These are phyloP conservation scores for Kwoniella dendrophila DNA, from an alignment of 768 basidiomycete species.

Conservation along the genomic window DNA sequence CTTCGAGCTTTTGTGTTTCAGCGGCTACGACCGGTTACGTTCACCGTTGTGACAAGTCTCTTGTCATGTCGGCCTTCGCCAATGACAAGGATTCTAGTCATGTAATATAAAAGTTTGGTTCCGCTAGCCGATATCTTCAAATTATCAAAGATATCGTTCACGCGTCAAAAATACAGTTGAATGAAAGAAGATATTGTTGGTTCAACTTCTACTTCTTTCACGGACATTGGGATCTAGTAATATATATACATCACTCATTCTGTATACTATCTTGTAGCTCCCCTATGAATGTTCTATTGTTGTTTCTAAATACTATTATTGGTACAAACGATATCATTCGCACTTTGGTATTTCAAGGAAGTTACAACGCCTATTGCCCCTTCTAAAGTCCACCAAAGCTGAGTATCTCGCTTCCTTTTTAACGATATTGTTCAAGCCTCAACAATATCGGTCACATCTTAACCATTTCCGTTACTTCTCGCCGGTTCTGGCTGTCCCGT, in stretches of 20 bases:
- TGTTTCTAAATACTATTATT: neutral
- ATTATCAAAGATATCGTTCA: too few relatives aligned
- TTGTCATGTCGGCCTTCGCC: too few relatives aligned
- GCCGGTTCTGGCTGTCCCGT: neutral
- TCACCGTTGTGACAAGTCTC: too few relatives aligned
- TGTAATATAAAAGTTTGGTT: too few relatives aligned
- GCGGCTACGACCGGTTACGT: too few relatives aligned
- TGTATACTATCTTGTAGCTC: neutral
- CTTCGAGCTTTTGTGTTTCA: too few relatives aligned
- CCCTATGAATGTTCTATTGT: slow-evolving; percentile 1
- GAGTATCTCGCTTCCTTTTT: neutral
- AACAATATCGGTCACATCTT: neutral
- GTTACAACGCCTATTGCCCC: neutral
- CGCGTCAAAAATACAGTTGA: too few relatives aligned
- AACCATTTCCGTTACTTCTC: neutral
- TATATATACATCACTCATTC: slow-evolving; percentile 1
- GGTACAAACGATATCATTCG: neutral
- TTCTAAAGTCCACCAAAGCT: neutral
- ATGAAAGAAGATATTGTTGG: too few relatives aligned
- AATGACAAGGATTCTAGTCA: too few relatives aligned
- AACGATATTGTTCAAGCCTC: slow-evolving; percentile 1
- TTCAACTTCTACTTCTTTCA: neutral
- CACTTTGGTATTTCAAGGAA: neutral
- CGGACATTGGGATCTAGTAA: neutral
- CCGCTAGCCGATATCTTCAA: too few relatives aligned